These are phyloP conservation scores for Gossypium arboreum DNA, from an alignment of 345 rosid species.

Conservation along the genomic window DNA sequence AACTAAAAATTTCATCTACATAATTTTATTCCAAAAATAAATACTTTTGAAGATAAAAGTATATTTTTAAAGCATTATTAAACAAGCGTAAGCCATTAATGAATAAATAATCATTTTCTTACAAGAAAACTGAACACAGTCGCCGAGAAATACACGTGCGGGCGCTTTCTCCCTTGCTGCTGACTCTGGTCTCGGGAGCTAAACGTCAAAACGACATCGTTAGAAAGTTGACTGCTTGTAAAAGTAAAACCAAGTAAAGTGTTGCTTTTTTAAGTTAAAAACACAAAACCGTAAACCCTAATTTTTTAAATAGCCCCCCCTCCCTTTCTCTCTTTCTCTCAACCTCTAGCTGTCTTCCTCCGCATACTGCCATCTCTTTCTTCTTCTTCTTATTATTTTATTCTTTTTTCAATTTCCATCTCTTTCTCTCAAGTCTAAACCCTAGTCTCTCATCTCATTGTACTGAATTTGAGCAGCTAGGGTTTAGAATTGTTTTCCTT, in stretches of 20 bases:
- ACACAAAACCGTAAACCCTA: slow-evolving; percentile 68
- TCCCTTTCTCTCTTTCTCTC: slow-evolving; percentile 7
- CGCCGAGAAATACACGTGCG: neutral
- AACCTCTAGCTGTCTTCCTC: slow-evolving; percentile 25
- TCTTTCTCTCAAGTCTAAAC: slow-evolving; percentile 18
- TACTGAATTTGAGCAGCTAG: slow-evolving; percentile 16
- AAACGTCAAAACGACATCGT: neutral
- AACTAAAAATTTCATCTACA: too few relatives aligned
- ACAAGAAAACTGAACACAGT: neutral
- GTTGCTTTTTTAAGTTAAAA: slow-evolving; percentile 7
- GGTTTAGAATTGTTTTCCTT: slow-evolving; percentile 22
- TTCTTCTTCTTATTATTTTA: neutral
- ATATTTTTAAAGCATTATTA: too few relatives aligned
- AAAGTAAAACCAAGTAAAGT: neutral
- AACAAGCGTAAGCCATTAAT: neutral
- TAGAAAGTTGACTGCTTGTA: neutral
- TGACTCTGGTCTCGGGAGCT: too few relatives aligned
- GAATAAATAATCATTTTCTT: neutral
- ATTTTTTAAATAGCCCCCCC: slow-evolving; percentile 50
- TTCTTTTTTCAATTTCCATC: neutral
- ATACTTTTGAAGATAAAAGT: too few relatives aligned
- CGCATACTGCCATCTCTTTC: slow-evolving; percentile 16
- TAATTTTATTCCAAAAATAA: rapidly evolving
- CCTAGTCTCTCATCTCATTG: slow-evolving; percentile 2
- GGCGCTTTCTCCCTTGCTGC: neutral